These are phyloP conservation scores for Boletus edulis DNA, from an alignment of 768 basidiomycete species.

Conservation along the genomic window DNA sequence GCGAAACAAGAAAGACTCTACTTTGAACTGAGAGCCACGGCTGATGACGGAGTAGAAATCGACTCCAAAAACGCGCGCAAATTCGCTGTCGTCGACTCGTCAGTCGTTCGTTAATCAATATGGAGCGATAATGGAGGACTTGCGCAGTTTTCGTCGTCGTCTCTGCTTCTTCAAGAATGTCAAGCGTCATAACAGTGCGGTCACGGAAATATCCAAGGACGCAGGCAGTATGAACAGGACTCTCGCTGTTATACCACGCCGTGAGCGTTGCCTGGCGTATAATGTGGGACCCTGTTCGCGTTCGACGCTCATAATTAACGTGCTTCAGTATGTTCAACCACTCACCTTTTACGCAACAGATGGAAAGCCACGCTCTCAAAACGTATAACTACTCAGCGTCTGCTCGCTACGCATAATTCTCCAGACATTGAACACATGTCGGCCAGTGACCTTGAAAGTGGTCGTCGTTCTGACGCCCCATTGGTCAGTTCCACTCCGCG, in stretches of 20 bases:
- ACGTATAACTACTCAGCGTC: constrained; percentile 73
- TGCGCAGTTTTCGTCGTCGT: no score
- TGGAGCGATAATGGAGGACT: no score
- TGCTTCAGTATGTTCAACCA: neutral
- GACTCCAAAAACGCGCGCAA: constrained; percentile 95
- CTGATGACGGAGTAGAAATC: constrained; percentile 96
- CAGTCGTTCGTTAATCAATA: constrained; percentile 36
- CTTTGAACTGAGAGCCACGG: constrained; percentile 97
- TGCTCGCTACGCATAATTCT: constrained; percentile 89
- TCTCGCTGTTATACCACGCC: constrained; percentile 61
- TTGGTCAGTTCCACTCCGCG: constrained; percentile 43
- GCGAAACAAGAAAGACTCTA: constrained; percentile 97
- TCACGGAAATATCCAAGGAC: constrained; percentile 56
- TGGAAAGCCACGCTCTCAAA: constrained; percentile 91
- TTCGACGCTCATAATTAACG: neutral
- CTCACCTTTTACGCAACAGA: constrained; percentile 70
- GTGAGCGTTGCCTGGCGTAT: constrained; percentile 60
- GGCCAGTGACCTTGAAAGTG: constrained; percentile 79
- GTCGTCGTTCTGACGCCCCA: constrained; percentile 78
- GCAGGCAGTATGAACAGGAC: constrained; percentile 47
- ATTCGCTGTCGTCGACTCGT: constrained; percentile 62
- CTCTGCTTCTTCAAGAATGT: no score
- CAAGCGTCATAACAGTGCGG: no score
- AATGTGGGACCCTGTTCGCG: constrained; percentile 67
- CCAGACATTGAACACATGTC: constrained; percentile 94